Percentiles rank a stretch among this genome's conserved stretches.
Conservation (phyloP, 2,329 filamentous ascomycete species). For the Alternaria triticina region DNA sequence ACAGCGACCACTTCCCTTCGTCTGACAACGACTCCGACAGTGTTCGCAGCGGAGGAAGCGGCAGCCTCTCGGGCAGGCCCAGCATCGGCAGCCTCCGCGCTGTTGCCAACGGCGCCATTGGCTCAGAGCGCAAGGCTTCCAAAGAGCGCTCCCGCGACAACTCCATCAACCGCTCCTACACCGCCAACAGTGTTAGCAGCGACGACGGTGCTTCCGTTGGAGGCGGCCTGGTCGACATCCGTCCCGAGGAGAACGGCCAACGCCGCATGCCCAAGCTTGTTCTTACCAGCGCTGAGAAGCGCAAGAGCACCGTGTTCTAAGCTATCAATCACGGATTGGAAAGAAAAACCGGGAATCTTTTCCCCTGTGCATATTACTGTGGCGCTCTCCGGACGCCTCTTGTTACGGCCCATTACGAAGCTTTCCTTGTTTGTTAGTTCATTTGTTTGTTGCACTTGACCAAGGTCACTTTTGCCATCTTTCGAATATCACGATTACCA, state of each 20-base stretch:
- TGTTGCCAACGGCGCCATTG: slow-evolving; percentile 82
- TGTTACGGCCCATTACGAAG: slow-evolving; percentile 49
- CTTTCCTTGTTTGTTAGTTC: slow-evolving; percentile 34
- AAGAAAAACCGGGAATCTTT: slow-evolving; percentile 20
- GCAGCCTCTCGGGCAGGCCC: slow-evolving; percentile 78
- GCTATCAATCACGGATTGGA: slow-evolving; percentile 14
- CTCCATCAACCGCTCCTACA: slow-evolving; percentile 54
- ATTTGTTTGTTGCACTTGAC: slow-evolving; percentile 36
- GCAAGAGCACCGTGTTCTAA: slow-evolving; percentile 73
- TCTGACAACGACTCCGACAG: slow-evolving; percentile 67
- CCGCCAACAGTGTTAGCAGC: slow-evolving; percentile 70
- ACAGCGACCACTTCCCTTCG: slow-evolving; percentile 81
- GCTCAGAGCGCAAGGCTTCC: slow-evolving; percentile 76
- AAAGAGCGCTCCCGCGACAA: slow-evolving; percentile 48
- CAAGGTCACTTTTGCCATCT: slow-evolving; percentile 25
- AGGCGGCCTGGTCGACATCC: slow-evolving; percentile 62
- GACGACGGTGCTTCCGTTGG: slow-evolving; percentile 63
- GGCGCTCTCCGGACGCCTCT: slow-evolving; percentile 33
- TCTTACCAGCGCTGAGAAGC: slow-evolving; percentile 87
- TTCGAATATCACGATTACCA: slow-evolving; percentile 34
- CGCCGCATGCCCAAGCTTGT: slow-evolving; percentile 87
- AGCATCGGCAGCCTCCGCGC: slow-evolving; percentile 78
- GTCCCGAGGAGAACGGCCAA: slow-evolving; percentile 59
- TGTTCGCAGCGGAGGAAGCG: slow-evolving; percentile 69
- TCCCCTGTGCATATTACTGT: slow-evolving; percentile 47